Evolutionary conservation across 176 grass and related monocot species (phyloP).

Genomic region (Phyllostachys edulis): DNA sequence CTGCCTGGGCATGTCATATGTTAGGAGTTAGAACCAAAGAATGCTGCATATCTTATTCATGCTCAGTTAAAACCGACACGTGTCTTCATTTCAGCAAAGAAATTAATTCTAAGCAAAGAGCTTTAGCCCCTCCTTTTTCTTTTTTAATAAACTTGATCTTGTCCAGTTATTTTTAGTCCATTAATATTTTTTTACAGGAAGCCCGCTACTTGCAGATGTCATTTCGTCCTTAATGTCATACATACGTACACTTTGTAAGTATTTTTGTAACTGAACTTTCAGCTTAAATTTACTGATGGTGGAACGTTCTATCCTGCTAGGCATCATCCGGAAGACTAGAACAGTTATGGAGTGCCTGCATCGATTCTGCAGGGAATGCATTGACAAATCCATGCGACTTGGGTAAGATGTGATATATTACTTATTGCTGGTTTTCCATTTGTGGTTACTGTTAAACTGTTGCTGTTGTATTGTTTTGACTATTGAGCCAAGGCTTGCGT

Average conservation of each 20-base stretch:
- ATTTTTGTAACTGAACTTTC: slow-evolving; percentile 7
- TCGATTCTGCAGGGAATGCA: slow-evolving; percentile 84
- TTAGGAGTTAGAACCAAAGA: not conserved
- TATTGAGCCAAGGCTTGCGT: not conserved
- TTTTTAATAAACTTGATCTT: not conserved
- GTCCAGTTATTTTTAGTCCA: not conserved
- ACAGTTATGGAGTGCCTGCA: slow-evolving; percentile 90
- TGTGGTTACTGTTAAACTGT: not conserved
- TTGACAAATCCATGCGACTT: slow-evolving; percentile 91
- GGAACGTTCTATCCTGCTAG: slow-evolving; percentile 36
- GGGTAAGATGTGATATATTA: slow-evolving; percentile 41
- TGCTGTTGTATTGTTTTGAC: not conserved
- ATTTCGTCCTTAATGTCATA: not conserved
- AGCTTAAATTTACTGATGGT: slow-evolving; percentile 30
- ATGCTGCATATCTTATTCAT: not conserved
- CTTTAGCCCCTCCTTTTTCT: not conserved
- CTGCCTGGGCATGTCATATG: not conserved
- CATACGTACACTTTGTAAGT: not conserved
- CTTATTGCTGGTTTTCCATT: not conserved
- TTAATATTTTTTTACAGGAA: not conserved
- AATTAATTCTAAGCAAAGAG: slow-evolving; percentile 1
- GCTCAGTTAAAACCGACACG: not conserved
- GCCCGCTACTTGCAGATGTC: not conserved
- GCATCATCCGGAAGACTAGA: slow-evolving; percentile 83
- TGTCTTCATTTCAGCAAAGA: not conserved